Base-by-base conservation (phyloP, 352 stramenopile genomes). In the Pythium folliculosum region DNA sequence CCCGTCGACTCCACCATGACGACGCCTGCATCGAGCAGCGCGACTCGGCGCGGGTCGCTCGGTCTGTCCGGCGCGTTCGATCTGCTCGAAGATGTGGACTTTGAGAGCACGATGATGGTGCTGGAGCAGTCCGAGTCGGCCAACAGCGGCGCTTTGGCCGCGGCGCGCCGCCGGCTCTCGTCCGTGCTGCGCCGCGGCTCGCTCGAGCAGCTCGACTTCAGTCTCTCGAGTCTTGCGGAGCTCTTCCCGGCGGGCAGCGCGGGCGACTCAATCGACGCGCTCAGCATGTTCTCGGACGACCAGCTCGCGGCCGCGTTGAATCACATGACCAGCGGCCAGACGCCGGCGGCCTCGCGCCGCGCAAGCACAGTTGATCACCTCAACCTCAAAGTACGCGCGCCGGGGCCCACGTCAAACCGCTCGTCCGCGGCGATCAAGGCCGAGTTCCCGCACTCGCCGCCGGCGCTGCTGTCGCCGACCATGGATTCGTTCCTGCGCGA, bases 21-120 rank as follows among this genome's bases (percentile, higher is more conserved):
- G 19, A 59, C 38, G 25, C 40, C 25, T 23, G 12, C 54, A 9
- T 49, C 19, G 22, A 47, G 25, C 44, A 47, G 35, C 5, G n/a
- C 51, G 19, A 25, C 22, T 40, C 63, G 63, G n/a, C 63, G 65
- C 35, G 78, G 87, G 13, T 65, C 84, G 30, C 73, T 87, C 23
- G 82, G 78, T 32, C 53, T 89, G n/a, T 66, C 78, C 0, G 55
- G 71, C 8, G 67, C 78, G 23, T 72, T 80, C 40, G 80, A 87
- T 56, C 55, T 88, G 43, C 72, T 89, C 13, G 71, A 88, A 47
- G 82, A 88, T 69, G 77, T 77, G 30, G 82, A 89, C 51, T 82
- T 89, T 48, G 80, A 88, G 69, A 86, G 73, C 69, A 86, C 80
- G 23, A 85, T 89, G 78, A 78, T 84, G 75, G 71, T 91, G 77